Evolutionary conservation across 208 protist species (phyloP), one percentile per base, ranked within the genome.

Genomic region (Leptomonas pyrrhocoris): DNA sequence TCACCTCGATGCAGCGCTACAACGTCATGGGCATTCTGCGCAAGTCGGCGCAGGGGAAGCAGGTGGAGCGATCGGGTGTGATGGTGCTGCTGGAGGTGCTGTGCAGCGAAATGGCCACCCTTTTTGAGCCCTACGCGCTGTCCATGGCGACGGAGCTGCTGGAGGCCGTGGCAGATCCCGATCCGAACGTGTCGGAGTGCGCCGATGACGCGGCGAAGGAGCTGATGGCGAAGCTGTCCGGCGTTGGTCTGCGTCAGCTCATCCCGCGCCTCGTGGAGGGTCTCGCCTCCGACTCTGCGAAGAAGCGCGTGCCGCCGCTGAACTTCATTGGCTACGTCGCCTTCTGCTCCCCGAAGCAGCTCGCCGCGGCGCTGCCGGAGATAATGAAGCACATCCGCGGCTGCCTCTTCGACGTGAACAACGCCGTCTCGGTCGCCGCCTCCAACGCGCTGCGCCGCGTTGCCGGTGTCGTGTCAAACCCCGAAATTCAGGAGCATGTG

Each of bases 291-390:
- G 86, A 94, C 43, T 77, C 89, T 36, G 87, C 88, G 5, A 97
- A 97, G 80, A 82, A 86, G 56, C 86, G 88, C 21, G 86, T 94
- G 38, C 78, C 92, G 23, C 88, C 90, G 55, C 79, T 97, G 43
- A 92, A 93, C 73, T 93, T 97, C 82, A 95, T 97, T 48, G 88
- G 92, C 56, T 93, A 97, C 68, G 92, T 97, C 25, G 92, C 92
- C 68, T 97, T 94, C 77, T 97, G 92, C 82, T 94, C 92, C 0
- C 92, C 92, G 8, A 91, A 94, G 78, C 90, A 97, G 79, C 81
- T 97, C 27, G 92, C 92, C 8, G 89, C 90, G 23, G 86, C 86
- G 46, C 82, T 98, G 55, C 94, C 93, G 27, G 77, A 91, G 65
- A 93, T 98, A 61, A 96, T 97, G 80, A 89, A 91, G 79, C 85